Evolutionary conservation across 805 yeast genomes (phyloP).

Genomic region (Yamadazyma akitaensis): DNA sequence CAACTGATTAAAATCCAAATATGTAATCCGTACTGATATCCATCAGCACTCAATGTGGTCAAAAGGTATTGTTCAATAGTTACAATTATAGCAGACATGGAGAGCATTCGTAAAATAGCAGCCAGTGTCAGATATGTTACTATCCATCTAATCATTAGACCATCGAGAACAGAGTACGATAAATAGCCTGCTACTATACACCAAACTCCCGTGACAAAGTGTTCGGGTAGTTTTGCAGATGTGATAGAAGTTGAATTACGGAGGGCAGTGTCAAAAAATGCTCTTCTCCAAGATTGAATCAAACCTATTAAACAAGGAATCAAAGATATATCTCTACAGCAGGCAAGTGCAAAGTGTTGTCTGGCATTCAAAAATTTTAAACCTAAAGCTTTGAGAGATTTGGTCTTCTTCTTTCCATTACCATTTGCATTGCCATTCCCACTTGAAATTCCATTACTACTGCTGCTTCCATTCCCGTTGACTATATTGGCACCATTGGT

Average conservation of each 20-base stretch:
- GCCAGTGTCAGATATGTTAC: conserved; percentile 86
- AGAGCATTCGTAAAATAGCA: conserved; percentile 80
- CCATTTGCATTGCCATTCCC: background rate
- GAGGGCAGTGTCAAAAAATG: conserved; percentile 19
- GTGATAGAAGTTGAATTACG: conserved; percentile 34
- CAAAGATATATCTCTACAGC: conserved; percentile 76
- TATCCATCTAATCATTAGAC: conserved; percentile 90
- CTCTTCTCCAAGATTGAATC: conserved; percentile 38
- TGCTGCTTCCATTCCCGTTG: background rate
- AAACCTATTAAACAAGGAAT: conserved; percentile 62
- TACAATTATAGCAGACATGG: conserved; percentile 72
- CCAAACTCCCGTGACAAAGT: conserved; percentile 85
- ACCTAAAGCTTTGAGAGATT: conserved; percentile 52
- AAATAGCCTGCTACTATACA: conserved; percentile 84
- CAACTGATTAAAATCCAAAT: conserved; percentile 93
- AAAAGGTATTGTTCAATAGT: conserved; percentile 67
- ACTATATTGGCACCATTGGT: background rate
- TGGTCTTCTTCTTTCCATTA: conserved; percentile 4
- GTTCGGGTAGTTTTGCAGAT: conserved; percentile 70
- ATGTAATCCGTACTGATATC: conserved; percentile 71
- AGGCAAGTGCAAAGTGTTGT: conserved; percentile 71
- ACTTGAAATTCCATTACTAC: background rate
- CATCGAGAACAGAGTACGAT: conserved; percentile 80
- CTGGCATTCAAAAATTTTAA: conserved; percentile 68
- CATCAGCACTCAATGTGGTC: conserved; percentile 61